phyloP scores from a whole-genome alignment of 176 grass and related monocot genomes.

The Stipa capillata region DNA sequence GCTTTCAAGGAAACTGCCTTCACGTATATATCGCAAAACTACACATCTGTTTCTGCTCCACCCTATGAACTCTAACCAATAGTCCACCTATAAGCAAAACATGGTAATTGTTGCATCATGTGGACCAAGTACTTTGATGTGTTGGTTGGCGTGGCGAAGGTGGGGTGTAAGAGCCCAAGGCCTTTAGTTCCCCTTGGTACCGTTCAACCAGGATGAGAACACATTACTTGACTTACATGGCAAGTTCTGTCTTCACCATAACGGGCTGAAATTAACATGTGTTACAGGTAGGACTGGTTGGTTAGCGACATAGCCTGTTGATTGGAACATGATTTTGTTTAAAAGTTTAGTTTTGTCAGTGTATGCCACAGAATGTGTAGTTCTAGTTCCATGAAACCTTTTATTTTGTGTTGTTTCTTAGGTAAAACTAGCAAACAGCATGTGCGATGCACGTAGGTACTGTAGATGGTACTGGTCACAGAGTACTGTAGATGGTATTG shows the following conservation, averaged over 20 bases:
- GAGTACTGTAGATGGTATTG: no score
- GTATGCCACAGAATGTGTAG: neutral
- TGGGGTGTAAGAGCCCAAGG: neutral
- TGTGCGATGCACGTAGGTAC: no score
- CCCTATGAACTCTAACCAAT: no score
- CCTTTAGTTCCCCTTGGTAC: neutral
- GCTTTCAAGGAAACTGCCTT: no score
- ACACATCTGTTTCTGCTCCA: no score
- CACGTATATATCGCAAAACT: no score
- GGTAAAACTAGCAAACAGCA: no score
- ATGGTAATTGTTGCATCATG: no score
- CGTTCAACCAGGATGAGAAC: neutral
- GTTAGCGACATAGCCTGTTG: neutral
- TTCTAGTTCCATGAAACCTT: neutral
- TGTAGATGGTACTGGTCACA: no score
- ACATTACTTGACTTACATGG: neutral
- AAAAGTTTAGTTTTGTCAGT: neutral
- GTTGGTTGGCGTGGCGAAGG: neutral
- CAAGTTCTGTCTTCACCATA: neutral
- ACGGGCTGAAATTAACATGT: neutral
- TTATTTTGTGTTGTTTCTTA: conserved; percentile 2
- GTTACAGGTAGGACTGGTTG: neutral
- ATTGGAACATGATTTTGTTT: neutral
- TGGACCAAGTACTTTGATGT: neutral
- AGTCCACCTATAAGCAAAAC: no score